These are phyloP conservation scores for Plectosphaerella sp. DNA, from an alignment of 2,329 filamentous ascomycete genomes.

Conservation along the genomic window DNA sequence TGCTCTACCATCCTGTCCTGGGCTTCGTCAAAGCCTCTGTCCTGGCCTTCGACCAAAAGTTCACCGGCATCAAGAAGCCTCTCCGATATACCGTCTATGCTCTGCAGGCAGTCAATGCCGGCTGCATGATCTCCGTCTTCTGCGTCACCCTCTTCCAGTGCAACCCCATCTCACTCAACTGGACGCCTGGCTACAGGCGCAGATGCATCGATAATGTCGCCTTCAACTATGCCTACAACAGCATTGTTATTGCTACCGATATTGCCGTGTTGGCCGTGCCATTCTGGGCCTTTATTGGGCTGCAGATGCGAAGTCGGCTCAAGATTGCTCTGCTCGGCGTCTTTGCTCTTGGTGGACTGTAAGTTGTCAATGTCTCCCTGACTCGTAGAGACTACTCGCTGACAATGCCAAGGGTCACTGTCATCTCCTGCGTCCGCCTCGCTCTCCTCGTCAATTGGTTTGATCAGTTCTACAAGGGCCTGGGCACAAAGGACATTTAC, in stretches of 20 bases:
- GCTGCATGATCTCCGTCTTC: constrained; percentile 24
- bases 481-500: constrained; percentile 15
- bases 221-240: constrained; percentile 20
- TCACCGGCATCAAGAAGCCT: constrained; percentile 29
- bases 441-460: constrained; percentile 17
- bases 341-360: constrained; percentile 32
- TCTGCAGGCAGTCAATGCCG: constrained; percentile 23
- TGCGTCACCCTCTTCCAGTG: constrained; percentile 30
- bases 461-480: constrained; percentile 12
- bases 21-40: constrained; percentile 38
- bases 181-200: constrained; percentile 10
- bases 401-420: constrained; percentile 15
- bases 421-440: constrained; percentile 21
- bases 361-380: constrained; percentile 12
- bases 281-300: constrained; percentile 32
- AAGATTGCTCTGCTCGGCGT: constrained; percentile 34
- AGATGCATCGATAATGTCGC: constrained; percentile 10
- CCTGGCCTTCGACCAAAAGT: constrained; percentile 38
- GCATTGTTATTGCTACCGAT: constrained; percentile 20
- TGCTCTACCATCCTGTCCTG: constrained; percentile 13
- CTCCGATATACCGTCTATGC: constrained; percentile 24
- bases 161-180: constrained; percentile 22
- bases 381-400: background rate
- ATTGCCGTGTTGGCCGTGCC: constrained; percentile 29
- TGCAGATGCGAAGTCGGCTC: constrained; percentile 30